Evolutionary conservation across 1,284 basidiomycete species (phyloP).

Genomic region (Sphagnurus paluster): DNA sequence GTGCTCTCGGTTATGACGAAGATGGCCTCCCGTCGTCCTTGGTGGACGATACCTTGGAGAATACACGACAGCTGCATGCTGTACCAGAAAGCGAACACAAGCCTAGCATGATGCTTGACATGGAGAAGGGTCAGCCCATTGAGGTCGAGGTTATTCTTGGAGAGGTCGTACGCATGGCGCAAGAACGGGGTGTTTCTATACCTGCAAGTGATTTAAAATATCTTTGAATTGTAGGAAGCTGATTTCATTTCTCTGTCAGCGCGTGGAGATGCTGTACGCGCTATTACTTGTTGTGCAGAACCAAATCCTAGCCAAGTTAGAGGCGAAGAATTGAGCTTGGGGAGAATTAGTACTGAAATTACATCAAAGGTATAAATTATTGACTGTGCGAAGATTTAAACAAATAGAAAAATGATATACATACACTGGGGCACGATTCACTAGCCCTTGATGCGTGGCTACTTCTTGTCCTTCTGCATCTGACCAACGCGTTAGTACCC

Average conservation of each 20-base stretch:
- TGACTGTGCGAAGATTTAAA: too few species aligned
- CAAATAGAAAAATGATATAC: too few species aligned
- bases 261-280: slow-evolving; percentile 51
- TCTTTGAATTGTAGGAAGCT: not conserved
- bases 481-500: too few species aligned
- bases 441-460: too few species aligned
- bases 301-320: slow-evolving; percentile 40
- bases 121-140: slow-evolving; percentile 52
- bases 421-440: too few species aligned
- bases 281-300: slow-evolving; percentile 52
- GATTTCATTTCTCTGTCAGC: slow-evolving; percentile 26
- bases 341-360: too few species aligned
- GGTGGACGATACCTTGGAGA: slow-evolving; percentile 39
- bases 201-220: slow-evolving; percentile 43
- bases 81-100: slow-evolving; percentile 45
- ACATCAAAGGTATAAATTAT: too few species aligned
- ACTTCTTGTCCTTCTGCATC: too few species aligned
- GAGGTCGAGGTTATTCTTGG: slow-evolving; percentile 70
- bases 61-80: slow-evolving; percentile 38
- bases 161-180: slow-evolving; percentile 56
- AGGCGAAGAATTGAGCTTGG: slow-evolving; percentile 25
- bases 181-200: slow-evolving; percentile 42
- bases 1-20: slow-evolving; percentile 46
- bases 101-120: slow-evolving; percentile 65
- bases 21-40: slow-evolving; percentile 44